Percentiles rank a stretch among this genome's conserved stretches.
These are phyloP conservation scores for Actinomortierella ambigua DNA, from an alignment of 371 early-diverging fungal species.

Conservation along the genomic window DNA sequence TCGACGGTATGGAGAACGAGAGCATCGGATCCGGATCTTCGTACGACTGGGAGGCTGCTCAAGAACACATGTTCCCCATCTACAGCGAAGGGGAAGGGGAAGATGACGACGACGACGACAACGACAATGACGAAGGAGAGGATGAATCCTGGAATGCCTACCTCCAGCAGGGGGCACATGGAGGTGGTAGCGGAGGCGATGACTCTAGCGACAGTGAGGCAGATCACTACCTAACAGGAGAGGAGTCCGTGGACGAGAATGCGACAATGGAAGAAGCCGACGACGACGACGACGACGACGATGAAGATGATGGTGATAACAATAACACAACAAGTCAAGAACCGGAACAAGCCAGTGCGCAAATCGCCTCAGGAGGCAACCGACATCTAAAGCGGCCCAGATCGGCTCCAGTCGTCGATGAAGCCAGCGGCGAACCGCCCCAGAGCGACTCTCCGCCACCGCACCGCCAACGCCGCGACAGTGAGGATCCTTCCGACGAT, in stretches of 20 bases:
- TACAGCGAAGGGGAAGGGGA: not conserved
- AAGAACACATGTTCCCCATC: not conserved
- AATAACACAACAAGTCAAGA: not conserved
- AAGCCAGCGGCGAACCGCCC: too few species aligned
- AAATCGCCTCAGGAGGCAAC: too few species aligned
- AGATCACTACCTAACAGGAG: too few species aligned
- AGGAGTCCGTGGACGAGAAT: slow-evolving; percentile 20
- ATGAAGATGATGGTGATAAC: slow-evolving; percentile 4
- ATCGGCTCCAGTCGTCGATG: too few species aligned
- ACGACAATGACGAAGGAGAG: not conserved
- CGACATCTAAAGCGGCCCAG: too few species aligned
- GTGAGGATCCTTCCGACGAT: not conserved
- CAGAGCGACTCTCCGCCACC: too few species aligned
- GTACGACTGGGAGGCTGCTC: too few species aligned
- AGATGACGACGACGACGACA: not conserved
- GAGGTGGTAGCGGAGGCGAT: too few species aligned
- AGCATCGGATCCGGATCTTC: too few species aligned
- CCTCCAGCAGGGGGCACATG: not conserved
- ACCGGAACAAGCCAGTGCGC: too few species aligned
- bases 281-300: slow-evolving; percentile 5
- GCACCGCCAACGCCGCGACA: not conserved
- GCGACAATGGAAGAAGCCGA: slow-evolving; percentile 11
- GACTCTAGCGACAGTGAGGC: too few species aligned
- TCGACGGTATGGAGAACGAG: not conserved
- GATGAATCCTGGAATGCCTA: not conserved